phyloP scores from a whole-genome alignment of 73 alveolate species.

The Stentor roeselii region DNA sequence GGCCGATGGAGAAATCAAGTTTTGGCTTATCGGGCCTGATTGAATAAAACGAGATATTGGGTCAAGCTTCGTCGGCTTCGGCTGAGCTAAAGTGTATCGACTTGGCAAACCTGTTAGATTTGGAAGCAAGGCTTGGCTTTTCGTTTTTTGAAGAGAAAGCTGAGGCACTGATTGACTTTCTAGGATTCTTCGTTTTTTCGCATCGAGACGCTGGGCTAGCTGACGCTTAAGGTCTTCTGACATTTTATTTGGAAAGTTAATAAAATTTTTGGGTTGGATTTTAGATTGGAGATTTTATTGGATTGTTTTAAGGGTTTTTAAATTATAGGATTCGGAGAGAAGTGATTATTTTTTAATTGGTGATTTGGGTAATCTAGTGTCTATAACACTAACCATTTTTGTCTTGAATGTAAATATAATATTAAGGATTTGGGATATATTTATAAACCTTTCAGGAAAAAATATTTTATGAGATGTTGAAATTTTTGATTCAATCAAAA shows the following conservation, averaged over 20 bases:
- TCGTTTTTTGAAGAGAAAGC: neutral
- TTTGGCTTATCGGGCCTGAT: neutral
- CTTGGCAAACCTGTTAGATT: neutral
- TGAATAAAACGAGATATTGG: neutral
- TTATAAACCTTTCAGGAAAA: too few relatives aligned
- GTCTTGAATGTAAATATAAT: too few relatives aligned
- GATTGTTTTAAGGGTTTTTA: too few relatives aligned
- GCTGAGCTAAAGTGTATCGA: neutral
- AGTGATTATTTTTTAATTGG: too few relatives aligned
- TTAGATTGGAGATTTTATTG: too few relatives aligned
- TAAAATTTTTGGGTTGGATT: too few relatives aligned
- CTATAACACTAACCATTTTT: too few relatives aligned
- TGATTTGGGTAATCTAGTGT: too few relatives aligned
- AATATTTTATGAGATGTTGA: too few relatives aligned
- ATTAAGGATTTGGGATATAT: too few relatives aligned
- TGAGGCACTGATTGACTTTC: neutral
- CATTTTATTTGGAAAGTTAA: neutral
- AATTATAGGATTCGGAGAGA: too few relatives aligned
- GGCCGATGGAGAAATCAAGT: neutral
- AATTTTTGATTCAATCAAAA: too few relatives aligned
- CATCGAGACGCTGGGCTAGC: neutral
- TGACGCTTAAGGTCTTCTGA: neutral
- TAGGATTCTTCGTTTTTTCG: neutral
- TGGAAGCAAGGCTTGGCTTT: neutral
- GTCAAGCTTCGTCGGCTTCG: constrained; percentile 9